These are phyloP conservation scores for Helicostylum pulchrum DNA, from an alignment of 192 early-diverging fungal genomes.

Conservation along the genomic window DNA sequence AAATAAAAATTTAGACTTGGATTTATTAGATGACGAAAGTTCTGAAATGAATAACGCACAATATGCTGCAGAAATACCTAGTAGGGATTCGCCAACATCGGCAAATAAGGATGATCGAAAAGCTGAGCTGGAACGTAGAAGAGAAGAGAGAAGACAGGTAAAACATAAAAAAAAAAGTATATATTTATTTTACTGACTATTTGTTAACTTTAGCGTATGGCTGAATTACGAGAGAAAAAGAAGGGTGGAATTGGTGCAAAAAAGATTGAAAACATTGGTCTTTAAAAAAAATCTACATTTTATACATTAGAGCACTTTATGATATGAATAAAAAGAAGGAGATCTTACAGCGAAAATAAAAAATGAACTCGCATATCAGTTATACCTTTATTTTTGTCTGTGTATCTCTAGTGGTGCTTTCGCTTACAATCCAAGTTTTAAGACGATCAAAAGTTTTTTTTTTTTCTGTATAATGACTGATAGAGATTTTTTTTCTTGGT, in stretches of 20 bases:
- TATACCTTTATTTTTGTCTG: too few species aligned
- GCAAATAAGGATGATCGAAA: conserved; percentile 45
- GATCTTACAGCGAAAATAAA: too few species aligned
- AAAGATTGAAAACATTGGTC: conserved; percentile 37
- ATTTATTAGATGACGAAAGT: not conserved
- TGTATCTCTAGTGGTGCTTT: too few species aligned
- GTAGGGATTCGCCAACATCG: not conserved
- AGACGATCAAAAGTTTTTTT: too few species aligned
- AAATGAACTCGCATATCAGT: too few species aligned
- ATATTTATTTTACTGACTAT: conserved; percentile 6
- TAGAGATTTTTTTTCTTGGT: too few species aligned
- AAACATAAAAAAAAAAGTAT: not conserved
- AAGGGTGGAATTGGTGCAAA: conserved; percentile 42
- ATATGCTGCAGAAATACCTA: not conserved
- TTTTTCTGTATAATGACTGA: too few species aligned
- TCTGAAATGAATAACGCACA: not conserved
- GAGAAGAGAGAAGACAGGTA: conserved; percentile 51
- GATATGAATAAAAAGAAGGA: too few species aligned
- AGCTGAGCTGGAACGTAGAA: conserved; percentile 47
- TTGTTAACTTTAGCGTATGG: conserved; percentile 23
- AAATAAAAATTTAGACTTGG: not conserved
- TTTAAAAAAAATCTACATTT: too few species aligned
- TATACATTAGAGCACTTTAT: too few species aligned
- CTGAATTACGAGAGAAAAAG: conserved; percentile 35
- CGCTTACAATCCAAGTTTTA: too few species aligned